Conservation (phyloP, 805 yeast genomes). For the Candida nanaspora region DNA sequence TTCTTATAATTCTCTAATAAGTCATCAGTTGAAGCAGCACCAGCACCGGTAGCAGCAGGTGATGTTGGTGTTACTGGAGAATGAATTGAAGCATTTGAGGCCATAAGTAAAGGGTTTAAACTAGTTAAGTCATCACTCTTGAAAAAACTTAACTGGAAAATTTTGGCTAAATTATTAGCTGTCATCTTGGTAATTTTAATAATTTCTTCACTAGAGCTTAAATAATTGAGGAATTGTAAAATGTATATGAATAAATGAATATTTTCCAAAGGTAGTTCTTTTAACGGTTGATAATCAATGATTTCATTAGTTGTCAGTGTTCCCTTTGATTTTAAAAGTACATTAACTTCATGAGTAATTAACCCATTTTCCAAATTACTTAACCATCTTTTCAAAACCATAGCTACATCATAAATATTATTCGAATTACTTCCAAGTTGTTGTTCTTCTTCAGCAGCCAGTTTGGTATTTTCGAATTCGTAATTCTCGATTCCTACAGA, state of each 20-base stretch:
- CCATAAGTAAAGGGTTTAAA: conserved; percentile 1
- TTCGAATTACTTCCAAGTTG: conserved; percentile 9
- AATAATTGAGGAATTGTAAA: conserved; percentile 17
- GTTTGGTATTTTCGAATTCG: conserved; percentile 13
- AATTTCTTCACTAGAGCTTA: conserved; percentile 13
- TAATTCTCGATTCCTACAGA: conserved; percentile 11
- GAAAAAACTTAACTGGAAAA: conserved; percentile 31
- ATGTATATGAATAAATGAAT: conserved; percentile 24
- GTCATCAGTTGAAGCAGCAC: conserved; percentile 17
- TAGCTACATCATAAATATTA: conserved; percentile 28
- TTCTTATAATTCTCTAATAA: conserved; percentile 19
- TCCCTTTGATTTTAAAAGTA: conserved; percentile 11
- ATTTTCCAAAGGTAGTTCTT: conserved; percentile 21
- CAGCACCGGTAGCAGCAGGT: too few species aligned
- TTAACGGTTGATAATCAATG: conserved; percentile 1
- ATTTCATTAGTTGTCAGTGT: conserved; percentile 2
- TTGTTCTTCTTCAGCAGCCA: conserved; percentile 5
- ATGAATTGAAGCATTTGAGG: too few species aligned
- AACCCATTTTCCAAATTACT: conserved; percentile 23
- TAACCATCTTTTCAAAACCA: conserved; percentile 29
- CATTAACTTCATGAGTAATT: conserved; percentile 18
- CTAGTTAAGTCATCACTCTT: conserved; percentile 19
- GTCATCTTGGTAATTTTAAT: conserved; percentile 29
- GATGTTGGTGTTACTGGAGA: neutral
- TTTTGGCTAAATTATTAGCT: conserved; percentile 27